phyloP scores from a whole-genome alignment of 495 filamentous ascomycete genomes.

The Pyrenula aspistea region DNA sequence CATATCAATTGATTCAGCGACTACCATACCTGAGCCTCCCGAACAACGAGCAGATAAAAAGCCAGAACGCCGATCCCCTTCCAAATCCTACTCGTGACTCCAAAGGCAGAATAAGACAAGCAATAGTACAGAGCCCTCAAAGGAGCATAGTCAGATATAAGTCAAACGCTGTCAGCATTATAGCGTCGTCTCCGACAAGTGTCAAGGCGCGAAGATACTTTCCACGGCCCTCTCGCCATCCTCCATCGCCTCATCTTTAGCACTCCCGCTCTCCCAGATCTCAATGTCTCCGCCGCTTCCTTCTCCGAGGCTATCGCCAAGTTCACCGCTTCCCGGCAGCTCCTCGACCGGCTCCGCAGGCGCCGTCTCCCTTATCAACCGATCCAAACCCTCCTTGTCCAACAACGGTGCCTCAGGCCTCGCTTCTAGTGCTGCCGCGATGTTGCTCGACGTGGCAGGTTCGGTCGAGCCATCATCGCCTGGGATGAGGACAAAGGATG shows the following conservation, averaged over 20 bases:
- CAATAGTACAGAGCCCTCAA: no score
- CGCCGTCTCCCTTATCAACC: slow-evolving; percentile 14
- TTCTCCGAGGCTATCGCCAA: not conserved
- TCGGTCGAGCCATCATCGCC: slow-evolving; percentile 40
- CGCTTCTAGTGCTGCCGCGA: slow-evolving; percentile 4
- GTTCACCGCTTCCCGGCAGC: not conserved
- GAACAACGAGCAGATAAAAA: no score
- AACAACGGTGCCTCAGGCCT: slow-evolving; percentile 3
- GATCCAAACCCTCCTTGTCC: slow-evolving; percentile 21
- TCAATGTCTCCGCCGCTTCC: slow-evolving; percentile 18
- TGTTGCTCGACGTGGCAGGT: slow-evolving; percentile 10
- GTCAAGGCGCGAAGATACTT: not conserved
- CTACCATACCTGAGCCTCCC: no score
- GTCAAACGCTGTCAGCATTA: no score
- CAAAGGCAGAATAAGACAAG: no score
- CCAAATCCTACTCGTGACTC: no score
- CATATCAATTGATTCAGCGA: no score
- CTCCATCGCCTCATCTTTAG: slow-evolving; percentile 30
- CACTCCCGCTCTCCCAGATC: slow-evolving; percentile 54
- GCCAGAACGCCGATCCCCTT: no score
- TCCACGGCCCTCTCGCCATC: not conserved
- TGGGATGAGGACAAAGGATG: slow-evolving; percentile 43
- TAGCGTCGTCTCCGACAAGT: no score
- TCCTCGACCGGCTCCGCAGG: slow-evolving; percentile 4
- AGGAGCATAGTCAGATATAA: no score